Evolutionary conservation across 371 early-diverging fungal species (phyloP).

Genomic region (Rhizopus stolonifer): DNA sequence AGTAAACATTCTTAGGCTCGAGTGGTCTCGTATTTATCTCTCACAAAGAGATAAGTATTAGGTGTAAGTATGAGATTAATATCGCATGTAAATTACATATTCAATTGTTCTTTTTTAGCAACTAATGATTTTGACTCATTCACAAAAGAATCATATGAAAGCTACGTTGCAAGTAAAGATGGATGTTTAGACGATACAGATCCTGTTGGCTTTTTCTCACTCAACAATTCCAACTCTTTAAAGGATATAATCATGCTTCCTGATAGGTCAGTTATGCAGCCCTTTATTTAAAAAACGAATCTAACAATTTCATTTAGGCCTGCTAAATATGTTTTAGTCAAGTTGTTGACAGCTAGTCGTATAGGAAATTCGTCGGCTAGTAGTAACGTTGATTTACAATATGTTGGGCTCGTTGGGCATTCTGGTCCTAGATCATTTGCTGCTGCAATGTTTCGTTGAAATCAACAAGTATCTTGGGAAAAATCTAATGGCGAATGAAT

Average conservation of each 20-base stretch:
- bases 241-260: constrained; percentile 4
- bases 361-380: background rate
- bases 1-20: constrained; percentile 14
- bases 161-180: constrained; percentile 6
- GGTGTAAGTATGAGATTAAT: constrained; percentile 7
- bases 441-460: constrained; percentile 11
- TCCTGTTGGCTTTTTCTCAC: constrained; percentile 24
- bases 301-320: constrained; percentile 10
- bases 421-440: constrained; percentile 21
- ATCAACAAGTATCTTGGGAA: background rate
- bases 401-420: constrained; percentile 20
- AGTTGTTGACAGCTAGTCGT: constrained; percentile 14
- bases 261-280: constrained; percentile 1
- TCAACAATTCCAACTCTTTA: background rate
- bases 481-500: too few relatives aligned
- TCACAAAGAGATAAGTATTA: constrained; percentile 14
- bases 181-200: constrained; percentile 14
- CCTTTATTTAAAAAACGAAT: background rate
- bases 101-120: background rate
- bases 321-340: constrained; percentile 24
- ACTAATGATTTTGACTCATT: constrained; percentile 24
- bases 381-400: constrained; percentile 26
- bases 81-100: background rate
- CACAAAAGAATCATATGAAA: constrained; percentile 17
- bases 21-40: constrained; percentile 28